Base-by-base conservation (phyloP, 2,329 filamentous ascomycete species). In the Didymella lethalis region DNA sequence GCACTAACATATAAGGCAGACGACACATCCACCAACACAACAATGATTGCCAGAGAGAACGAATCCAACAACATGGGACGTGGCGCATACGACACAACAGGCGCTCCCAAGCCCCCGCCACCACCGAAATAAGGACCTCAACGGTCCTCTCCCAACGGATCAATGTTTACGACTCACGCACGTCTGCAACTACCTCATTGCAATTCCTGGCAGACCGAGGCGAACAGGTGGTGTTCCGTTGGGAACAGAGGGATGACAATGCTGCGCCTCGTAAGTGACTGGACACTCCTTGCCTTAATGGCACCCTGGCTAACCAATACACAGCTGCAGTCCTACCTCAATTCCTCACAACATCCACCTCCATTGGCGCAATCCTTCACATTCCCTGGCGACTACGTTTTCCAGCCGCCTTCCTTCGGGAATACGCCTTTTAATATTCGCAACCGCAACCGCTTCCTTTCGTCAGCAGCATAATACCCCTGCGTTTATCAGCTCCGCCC, bases 31-130 rank as follows among this genome's bases (percentile, higher is more conserved):
- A 61, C 60, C 56, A 56, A 51, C 64, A 50, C 59, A 69, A 75
- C 61, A 52, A 59, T 81, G 79, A 80, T 81, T 65, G 66, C 76
- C 72, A 74, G 76, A 73, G 76, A 78, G 60, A 74, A 73, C 55
- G 70, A 75, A 62, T 71, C 75, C 50, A 77, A 68, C 70, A 80
- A 80, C 75, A 82, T 82, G 80, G 80, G 79, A 57, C 79, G 80
- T 64, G 80, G 80, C 61, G 79, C 79, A 61, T 82, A 82, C 71
- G 80, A 82, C 67, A 82, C 79, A 28, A 82, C 80, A n/a, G 80
- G 80, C 62, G 78, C 79, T n/a, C 76, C 78, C 49, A 80, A 81
- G 71, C 79, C 79, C 2, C 75, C 76, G 54, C 77, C 78, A 36
- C 75, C 75, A 41, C 77, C 75, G 50, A 78, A 79, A 75, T 78